These are phyloP conservation scores for Pythium myriotylum DNA, from an alignment of 352 stramenopile species.

Conservation along the genomic window DNA sequence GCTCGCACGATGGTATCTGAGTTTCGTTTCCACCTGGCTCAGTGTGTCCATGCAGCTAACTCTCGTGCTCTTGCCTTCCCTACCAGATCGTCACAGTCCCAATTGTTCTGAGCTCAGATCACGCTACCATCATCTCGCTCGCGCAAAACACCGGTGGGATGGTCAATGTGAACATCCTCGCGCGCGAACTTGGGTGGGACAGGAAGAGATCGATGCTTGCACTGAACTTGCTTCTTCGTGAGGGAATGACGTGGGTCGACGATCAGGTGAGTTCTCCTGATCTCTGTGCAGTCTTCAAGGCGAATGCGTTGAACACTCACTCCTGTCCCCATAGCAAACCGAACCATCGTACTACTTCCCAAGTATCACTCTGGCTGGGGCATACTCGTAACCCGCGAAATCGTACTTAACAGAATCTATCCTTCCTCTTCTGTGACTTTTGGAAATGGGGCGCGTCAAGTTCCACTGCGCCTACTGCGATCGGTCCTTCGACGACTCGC, in stretches of 20 bases:
- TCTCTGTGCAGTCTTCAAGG: background rate
- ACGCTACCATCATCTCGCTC: conserved; percentile 92
- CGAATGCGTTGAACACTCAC: background rate
- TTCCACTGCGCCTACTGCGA: conserved; percentile 82
- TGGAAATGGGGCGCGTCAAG: conserved; percentile 53
- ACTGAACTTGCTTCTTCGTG: conserved; percentile 90
- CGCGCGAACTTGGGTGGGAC: conserved; percentile 85
- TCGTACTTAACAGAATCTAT: conserved; percentile 26
- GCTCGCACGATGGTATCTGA: conserved; percentile 83
- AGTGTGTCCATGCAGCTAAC: conserved; percentile 26
- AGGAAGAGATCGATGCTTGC: conserved; percentile 91
- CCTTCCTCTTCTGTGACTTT: background rate
- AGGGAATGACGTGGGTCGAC: conserved; percentile 98
- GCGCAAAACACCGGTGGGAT: conserved; percentile 88
- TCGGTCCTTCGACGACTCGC: conserved; percentile 80
- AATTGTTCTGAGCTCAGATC: conserved; percentile 94
- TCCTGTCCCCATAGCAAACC: conserved; percentile 40
- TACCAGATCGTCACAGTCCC: conserved; percentile 93
- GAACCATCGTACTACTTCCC: conserved; percentile 87
- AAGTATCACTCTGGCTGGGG: conserved; percentile 81
- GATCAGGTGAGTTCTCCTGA: conserved; percentile 56
- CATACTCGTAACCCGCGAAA: conserved; percentile 54
- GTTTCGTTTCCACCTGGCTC: background rate
- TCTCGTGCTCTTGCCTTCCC: conserved; percentile 1
- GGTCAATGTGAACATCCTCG: conserved; percentile 87